These are phyloP conservation scores for Wickerhamomyces alni DNA, from an alignment of 805 yeast species.

Conservation along the genomic window DNA sequence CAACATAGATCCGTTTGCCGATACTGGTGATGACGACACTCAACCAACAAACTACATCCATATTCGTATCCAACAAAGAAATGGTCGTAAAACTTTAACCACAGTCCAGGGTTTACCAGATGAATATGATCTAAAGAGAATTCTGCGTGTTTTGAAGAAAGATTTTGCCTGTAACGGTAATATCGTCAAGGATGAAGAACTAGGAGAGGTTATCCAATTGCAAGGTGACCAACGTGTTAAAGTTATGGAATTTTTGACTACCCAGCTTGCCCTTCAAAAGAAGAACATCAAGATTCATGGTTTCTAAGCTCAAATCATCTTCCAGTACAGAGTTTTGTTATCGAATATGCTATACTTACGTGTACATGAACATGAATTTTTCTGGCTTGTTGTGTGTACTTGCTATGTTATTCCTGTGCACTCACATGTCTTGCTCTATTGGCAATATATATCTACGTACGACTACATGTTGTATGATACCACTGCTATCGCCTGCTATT, in stretches of 20 bases:
- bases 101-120: conserved; percentile 96
- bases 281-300: conserved; percentile 98
- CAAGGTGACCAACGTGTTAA: conserved; percentile 99
- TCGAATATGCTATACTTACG: too few species aligned
- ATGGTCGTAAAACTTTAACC: conserved; percentile 97
- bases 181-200: conserved; percentile 91
- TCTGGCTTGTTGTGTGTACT: too few species aligned
- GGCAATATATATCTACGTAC: too few species aligned
- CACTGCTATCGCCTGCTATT: too few species aligned
- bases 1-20: conserved; percentile 89
- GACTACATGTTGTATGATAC: too few species aligned
- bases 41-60: conserved; percentile 94
- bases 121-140: conserved; percentile 92
- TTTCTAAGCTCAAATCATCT: conserved; percentile 61
- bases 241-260: conserved; percentile 85
- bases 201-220: conserved; percentile 95
- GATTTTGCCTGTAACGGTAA: conserved; percentile 99
- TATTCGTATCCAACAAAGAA: conserved; percentile 98
- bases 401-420: too few species aligned
- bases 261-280: conserved; percentile 86
- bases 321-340: too few species aligned
- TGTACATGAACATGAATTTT: too few species aligned
- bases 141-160: conserved; percentile 88
- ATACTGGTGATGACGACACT: conserved; percentile 98
- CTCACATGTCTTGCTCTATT: too few species aligned